Evolutionary conservation across 1,284 basidiomycete genomes (phyloP).

Genomic region (Athelia psychrophila): DNA sequence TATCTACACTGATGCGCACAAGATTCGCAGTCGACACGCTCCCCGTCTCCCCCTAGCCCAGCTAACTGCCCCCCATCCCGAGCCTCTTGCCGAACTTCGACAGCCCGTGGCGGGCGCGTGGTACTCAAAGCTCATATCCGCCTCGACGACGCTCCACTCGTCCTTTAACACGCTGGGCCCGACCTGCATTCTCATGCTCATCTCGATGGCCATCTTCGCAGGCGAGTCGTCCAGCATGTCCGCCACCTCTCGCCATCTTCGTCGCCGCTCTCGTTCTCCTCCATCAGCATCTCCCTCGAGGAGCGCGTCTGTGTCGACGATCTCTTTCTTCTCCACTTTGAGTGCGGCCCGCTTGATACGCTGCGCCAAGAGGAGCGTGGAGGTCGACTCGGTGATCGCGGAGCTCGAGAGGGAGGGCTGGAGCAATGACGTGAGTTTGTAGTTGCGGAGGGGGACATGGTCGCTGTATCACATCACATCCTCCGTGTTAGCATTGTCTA

Average conservation of each 20-base stretch:
- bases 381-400: slow-evolving; percentile 79
- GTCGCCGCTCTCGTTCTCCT: slow-evolving; percentile 51
- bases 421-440: slow-evolving; percentile 90
- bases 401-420: slow-evolving; percentile 84
- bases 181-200: slow-evolving; percentile 26
- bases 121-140: slow-evolving; percentile 61
- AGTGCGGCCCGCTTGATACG: slow-evolving; percentile 85
- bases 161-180: slow-evolving; percentile 63
- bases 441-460: slow-evolving; percentile 94
- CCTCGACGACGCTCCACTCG: slow-evolving; percentile 41
- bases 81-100: slow-evolving; percentile 11
- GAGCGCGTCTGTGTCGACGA: slow-evolving; percentile 89
- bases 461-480: slow-evolving; percentile 59
- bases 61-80: slow-evolving; percentile 19
- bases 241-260: slow-evolving; percentile 14
- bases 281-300: slow-evolving; percentile 74
- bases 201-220: slow-evolving; percentile 41
- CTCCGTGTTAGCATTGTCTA: slow-evolving; percentile 2
- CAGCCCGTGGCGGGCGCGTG: slow-evolving; percentile 19
- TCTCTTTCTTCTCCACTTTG: slow-evolving; percentile 89
- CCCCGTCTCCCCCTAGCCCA: slow-evolving; percentile 28
- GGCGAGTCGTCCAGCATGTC: slow-evolving; percentile 40
- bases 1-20: no score
- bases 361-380: slow-evolving; percentile 86
- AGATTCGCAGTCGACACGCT: slow-evolving; percentile 11